A percentile compares a stretch with the other conserved stretches of the same genome.
These are phyloP conservation scores for Sugiyamaella smithiae DNA, from an alignment of 805 yeast genomes.

Conservation along the genomic window DNA sequence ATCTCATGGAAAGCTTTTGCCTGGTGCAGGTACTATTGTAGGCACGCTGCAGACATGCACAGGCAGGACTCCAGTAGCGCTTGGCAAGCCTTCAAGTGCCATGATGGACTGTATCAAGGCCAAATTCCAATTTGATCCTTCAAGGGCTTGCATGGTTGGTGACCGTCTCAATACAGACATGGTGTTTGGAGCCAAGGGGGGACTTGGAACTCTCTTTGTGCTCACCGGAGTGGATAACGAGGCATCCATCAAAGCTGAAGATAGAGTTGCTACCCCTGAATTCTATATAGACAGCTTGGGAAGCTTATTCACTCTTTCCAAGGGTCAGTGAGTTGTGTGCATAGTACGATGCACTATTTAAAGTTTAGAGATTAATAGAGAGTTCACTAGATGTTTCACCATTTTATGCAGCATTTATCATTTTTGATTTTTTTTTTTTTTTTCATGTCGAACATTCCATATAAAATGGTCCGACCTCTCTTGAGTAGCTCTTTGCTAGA, in stretches of 20 bases:
- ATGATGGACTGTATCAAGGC: slow-evolving; percentile 90
- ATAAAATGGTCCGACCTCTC: too few species aligned
- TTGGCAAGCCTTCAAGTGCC: slow-evolving; percentile 88
- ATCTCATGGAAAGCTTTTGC: slow-evolving; percentile 74
- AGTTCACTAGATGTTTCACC: background rate
- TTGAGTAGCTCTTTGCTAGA: too few species aligned
- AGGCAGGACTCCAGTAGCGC: slow-evolving; percentile 81
- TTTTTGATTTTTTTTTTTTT: too few species aligned
- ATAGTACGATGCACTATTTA: background rate
- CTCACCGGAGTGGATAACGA: slow-evolving; percentile 89
- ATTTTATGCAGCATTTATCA: background rate
- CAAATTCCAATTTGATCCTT: slow-evolving; percentile 50
- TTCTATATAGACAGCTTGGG: slow-evolving; percentile 71
- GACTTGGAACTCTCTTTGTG: slow-evolving; percentile 81
- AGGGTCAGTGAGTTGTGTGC: background rate
- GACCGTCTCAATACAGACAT: slow-evolving; percentile 95
- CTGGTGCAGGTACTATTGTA: slow-evolving; percentile 94
- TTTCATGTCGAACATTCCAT: background rate
- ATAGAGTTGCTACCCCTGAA: slow-evolving; percentile 52
- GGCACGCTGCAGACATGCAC: slow-evolving; percentile 70
- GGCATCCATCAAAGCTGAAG: slow-evolving; percentile 47
- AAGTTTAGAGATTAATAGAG: background rate
- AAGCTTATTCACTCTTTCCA: slow-evolving; percentile 59
- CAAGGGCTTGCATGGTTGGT: slow-evolving; percentile 84
- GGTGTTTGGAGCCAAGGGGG: slow-evolving; percentile 85